phyloP scores from a whole-genome alignment of 2,329 filamentous ascomycete genomes.

The Trichoderma aggressivum region DNA sequence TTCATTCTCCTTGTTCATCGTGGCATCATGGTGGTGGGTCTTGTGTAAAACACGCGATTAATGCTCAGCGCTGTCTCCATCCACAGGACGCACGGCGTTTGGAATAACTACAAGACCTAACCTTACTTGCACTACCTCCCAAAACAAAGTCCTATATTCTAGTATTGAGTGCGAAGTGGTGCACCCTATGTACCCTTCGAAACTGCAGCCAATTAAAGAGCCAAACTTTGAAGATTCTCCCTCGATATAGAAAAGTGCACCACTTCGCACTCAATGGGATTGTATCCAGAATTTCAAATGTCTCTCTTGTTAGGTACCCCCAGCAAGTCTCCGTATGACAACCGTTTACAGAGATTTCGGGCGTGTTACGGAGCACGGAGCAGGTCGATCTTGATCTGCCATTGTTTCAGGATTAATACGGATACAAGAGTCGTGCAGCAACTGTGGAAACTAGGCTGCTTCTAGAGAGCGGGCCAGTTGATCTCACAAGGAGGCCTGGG shows the following conservation, averaged over 20 bases:
- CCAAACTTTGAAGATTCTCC: too few relatives aligned
- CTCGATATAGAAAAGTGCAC: too few relatives aligned
- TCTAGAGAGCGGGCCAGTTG: constrained; percentile 13
- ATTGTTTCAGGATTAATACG: constrained; percentile 23
- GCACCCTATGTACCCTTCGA: too few relatives aligned
- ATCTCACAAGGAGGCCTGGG: constrained; percentile 8
- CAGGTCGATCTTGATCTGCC: constrained; percentile 26
- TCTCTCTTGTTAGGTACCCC: background rate
- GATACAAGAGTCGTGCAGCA: constrained; percentile 5
- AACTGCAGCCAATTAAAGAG: too few relatives aligned
- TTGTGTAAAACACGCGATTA: constrained; percentile 4
- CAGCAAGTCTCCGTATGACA: background rate
- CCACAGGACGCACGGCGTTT: background rate
- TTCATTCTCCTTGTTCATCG: background rate
- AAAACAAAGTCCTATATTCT: background rate
- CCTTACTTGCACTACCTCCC: background rate
- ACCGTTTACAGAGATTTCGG: background rate
- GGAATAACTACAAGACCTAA: background rate
- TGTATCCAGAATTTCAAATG: background rate
- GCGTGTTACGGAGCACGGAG: constrained; percentile 14
- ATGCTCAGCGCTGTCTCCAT: background rate
- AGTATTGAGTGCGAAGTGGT: too few relatives aligned
- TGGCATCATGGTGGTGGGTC: constrained; percentile 3
- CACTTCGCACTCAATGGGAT: too few relatives aligned
- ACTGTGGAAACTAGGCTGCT: constrained; percentile 6